Evolutionary conservation across 495 filamentous ascomycete genomes (phyloP), one percentile per base, ranked within the genome.

Genomic region (Xylaria flabelliformis): DNA sequence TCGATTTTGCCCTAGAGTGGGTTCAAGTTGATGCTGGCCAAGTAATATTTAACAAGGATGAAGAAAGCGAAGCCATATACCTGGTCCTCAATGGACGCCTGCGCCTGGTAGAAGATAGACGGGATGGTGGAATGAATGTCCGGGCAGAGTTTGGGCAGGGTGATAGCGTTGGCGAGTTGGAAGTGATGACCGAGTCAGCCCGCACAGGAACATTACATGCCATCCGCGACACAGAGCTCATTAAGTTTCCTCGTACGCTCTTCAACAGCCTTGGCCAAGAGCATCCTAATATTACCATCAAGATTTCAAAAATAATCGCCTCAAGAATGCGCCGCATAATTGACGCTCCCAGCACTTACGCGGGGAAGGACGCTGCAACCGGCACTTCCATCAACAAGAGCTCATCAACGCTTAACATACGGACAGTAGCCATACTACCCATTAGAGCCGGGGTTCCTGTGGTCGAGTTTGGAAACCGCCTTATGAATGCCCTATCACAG

Each of bases 1-100:
- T 99, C 72, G 96, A 99, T 78, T 99, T 99, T 79, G 96, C 96
- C 8, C 85, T 99, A 3, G 96, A 99, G 81, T 99, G 97, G 97
- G 90, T 98, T 3, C 96, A 99, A 77, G 94, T 98, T 71, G 92
- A 92, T 82, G 94, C 96, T 5, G 94, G 97, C 5, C 93, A 98
- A 77, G 93, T 97, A 12, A 92, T 99, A 56, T 96, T 96, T 77
- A 92, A 97, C 77, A 93, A 98, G 81, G 91, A 90, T 4, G 95
- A 98, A 73, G 96, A 98, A 72, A 98, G 96, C 78, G 96, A 99
- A 81, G 96, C 97, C 15, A 99, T 99, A 51, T 98, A 99, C 77
- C 94, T 99, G 72, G 97, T 98, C 13, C 85, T 99, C 8, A 99
- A 99, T 79, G 96, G 96, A 12, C 90, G 96, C 12, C 81, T 99